Conservation (phyloP, 2,329 filamentous ascomycete genomes). For the Scedosporium aurantiacum region DNA sequence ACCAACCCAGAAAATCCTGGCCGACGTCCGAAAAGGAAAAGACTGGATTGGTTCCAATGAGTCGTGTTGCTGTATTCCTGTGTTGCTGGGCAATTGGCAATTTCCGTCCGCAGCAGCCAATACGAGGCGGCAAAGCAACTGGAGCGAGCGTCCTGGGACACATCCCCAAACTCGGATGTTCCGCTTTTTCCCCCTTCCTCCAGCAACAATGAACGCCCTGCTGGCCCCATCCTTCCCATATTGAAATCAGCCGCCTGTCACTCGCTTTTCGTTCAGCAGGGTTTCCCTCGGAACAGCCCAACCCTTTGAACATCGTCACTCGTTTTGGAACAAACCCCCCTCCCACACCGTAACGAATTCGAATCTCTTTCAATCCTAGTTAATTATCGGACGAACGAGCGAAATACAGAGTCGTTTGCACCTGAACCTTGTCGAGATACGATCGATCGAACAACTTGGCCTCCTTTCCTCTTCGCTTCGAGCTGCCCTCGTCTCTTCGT, state of each 20-base stretch:
- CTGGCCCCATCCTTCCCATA: not conserved
- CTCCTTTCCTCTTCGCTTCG: no score
- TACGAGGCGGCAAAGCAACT: not conserved
- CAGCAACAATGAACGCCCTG: not conserved
- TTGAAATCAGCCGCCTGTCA: not conserved
- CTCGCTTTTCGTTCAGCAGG: not conserved
- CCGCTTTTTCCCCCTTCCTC: not conserved
- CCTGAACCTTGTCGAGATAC: not conserved
- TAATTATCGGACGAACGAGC: not conserved
- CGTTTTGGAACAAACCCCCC: not conserved
- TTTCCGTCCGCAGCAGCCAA: conserved; percentile 1
- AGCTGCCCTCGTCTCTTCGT: no score
- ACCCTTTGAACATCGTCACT: conserved; percentile 2
- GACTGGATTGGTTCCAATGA: not conserved
- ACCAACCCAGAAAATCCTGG: not conserved
- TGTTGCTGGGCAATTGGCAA: conserved; percentile 1
- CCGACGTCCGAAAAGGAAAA: not conserved
- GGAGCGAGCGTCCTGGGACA: not conserved
- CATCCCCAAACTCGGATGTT: conserved; percentile 3
- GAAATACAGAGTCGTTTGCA: not conserved
- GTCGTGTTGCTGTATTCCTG: no score
- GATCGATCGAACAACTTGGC: not conserved
- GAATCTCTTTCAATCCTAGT: not conserved
- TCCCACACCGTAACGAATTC: not conserved
- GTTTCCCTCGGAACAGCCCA: not conserved